Conservation (phyloP, 495 filamentous ascomycete genomes). For the Penicillium malachiteum region DNA sequence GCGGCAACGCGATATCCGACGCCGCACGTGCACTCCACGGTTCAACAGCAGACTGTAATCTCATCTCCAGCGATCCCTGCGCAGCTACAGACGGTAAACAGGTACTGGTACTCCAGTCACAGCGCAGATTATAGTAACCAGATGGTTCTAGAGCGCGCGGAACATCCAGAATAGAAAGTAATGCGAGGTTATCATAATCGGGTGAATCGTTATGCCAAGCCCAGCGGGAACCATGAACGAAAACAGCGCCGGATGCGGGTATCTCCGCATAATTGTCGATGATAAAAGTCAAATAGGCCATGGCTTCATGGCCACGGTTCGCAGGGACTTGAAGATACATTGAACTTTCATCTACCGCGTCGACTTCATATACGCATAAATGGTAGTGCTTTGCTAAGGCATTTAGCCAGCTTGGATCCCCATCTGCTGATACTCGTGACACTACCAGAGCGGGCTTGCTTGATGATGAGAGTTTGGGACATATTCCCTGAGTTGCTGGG, state of each 20-base stretch:
- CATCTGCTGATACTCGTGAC: slow-evolving; percentile 35
- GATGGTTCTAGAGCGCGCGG: slow-evolving; percentile 25
- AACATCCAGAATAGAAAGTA: slow-evolving; percentile 37
- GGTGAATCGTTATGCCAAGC: slow-evolving; percentile 47
- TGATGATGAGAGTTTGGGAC: slow-evolving; percentile 30
- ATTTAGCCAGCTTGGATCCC: slow-evolving; percentile 38
- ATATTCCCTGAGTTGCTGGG: slow-evolving; percentile 31
- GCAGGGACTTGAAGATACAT: slow-evolving; percentile 53
- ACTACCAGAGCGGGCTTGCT: slow-evolving; percentile 42
- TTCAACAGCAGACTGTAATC: slow-evolving; percentile 31
- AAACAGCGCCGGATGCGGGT: slow-evolving; percentile 46
- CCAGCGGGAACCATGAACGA: slow-evolving; percentile 43
- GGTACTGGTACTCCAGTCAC: slow-evolving; percentile 45
- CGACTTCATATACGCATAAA: slow-evolving; percentile 54
- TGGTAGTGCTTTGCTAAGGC: slow-evolving; percentile 34
- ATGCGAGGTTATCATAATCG: slow-evolving; percentile 39
- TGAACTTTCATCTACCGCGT: slow-evolving; percentile 41
- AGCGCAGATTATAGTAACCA: slow-evolving; percentile 49
- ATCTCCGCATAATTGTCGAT: slow-evolving; percentile 64
- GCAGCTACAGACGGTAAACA: slow-evolving; percentile 30
- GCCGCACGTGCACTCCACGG: slow-evolving; percentile 43
- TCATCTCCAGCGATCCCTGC: slow-evolving; percentile 41
- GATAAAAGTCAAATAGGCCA: slow-evolving; percentile 66
- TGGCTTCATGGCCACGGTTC: slow-evolving; percentile 68
- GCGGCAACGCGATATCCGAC: slow-evolving; percentile 35